Base-by-base conservation (phyloP, 2,329 filamentous ascomycete genomes). In the Cladosporium velox region DNA sequence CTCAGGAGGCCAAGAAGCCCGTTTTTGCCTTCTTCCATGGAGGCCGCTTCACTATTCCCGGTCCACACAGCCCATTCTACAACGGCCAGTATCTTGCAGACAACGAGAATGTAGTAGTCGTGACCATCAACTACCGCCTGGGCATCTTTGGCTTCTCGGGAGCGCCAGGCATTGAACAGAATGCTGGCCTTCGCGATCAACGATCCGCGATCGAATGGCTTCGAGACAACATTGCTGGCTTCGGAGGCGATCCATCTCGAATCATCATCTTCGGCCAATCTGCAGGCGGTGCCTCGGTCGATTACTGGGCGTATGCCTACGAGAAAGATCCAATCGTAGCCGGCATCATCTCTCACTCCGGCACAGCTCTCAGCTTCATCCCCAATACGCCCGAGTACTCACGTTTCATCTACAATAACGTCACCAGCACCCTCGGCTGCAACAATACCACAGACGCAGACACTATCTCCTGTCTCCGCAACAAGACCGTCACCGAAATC, bases 141-240 rank as follows among this genome's bases (percentile, higher is more conserved):
- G 79, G 78, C 63, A 78, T 82, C 59, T 80, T 82, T 64, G 79
- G 80, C 6, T 81, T 79, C 66, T 75, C 78, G 0, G 74, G 75
- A 7, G 77, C 77, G 14, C 72, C 74, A 5, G 76, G 73, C 12
- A 47, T 77, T 8, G 65, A 74, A 18, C 74, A 79, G 54, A 87
- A 87, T 65, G 71, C 84, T 2, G 85, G 83, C 1, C 73, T 87
- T 11, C 77, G 81, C 4, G 85, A 88, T 70, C 85, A 87, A 70
- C 79, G 85, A 1, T 68, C 80, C 14, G 84, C 82, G 0, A 71
- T 86, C 0, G 81, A 86, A 72, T 87, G 85, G 85, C 73, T 84
- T 0, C 77, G 76, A 4, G 77, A 80, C 52, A 85, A 86, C 70
- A 82, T 86, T 26, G 78, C 71, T 10, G 74, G 75, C 0, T 87